Base-by-base conservation (phyloP, 129 eudicot genomes). In the Flaveria brownii region DNA sequence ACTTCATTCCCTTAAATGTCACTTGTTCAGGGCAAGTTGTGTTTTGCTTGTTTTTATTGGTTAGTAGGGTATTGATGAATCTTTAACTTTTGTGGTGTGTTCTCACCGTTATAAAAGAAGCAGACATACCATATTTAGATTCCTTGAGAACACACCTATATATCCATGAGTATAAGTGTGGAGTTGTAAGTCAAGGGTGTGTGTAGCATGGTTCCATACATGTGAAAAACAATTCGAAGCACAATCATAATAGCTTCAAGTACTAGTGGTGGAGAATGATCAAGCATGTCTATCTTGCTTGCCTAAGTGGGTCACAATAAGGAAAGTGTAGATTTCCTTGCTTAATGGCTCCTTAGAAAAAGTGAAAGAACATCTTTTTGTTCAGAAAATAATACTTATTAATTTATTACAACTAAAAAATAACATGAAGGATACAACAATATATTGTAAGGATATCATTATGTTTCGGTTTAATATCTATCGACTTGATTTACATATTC, bases 101-200 rank as follows among this genome's bases (percentile, higher is more conserved):
- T 28, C 33, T 2, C 33, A 28, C 33, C 33, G 4, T 28, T 28
- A 28, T 2, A 28, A 28, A 28, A 28, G 33, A 28, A 28, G 4
- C 33, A 4, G 33, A 28, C 33, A 4, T 45, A 45, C 49, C 49
- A 0, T 2, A 28, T 28, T 28, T 4, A 3, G 14, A 9, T 45
- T 45, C 49, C 13, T 45, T 45, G 2, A 25, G 42, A 65, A 76
- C 18, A 3, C 22, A 61, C 80, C 61, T 73, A 61, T 42, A 74
- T 62, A 26, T 15, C 75, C 82, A 64, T 62, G 18, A 42, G 78
- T 16, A 50, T 43, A 55, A 83, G 84, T 28, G 79, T 75, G 79
- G 71, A 75, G 72, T 11, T 63, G 30, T 12, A 49, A 63, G 64
- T 22, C 28, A 28, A 62, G 6, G 79, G 49, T 25, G 70, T 75